phyloP scores from a whole-genome alignment of 1,284 basidiomycete species.

The Malassezia psittaci region DNA sequence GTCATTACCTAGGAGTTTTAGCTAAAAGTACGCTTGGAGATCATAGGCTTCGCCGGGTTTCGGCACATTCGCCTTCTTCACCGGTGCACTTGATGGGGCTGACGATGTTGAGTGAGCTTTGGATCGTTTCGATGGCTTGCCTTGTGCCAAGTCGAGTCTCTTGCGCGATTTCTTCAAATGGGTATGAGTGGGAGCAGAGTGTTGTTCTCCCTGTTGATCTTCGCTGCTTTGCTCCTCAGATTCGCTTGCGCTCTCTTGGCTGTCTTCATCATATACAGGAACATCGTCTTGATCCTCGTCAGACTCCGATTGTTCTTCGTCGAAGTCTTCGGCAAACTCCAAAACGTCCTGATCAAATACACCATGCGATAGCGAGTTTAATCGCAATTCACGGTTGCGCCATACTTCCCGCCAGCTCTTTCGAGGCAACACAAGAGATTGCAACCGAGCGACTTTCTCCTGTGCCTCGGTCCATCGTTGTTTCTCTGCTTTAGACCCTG shows the following conservation, averaged over 20 bases:
- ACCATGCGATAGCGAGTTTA: slow-evolving; percentile 23
- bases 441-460: slow-evolving; percentile 3
- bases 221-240: slow-evolving; percentile 19
- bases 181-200: too few species aligned
- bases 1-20: background rate
- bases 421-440: slow-evolving; percentile 18
- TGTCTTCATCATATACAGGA: slow-evolving; percentile 26
- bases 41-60: slow-evolving; percentile 36
- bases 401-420: slow-evolving; percentile 33
- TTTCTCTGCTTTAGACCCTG: slow-evolving; percentile 20
- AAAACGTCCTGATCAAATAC: slow-evolving; percentile 23
- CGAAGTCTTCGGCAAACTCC: slow-evolving; percentile 1
- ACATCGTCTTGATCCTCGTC: slow-evolving; percentile 29
- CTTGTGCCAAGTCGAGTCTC: too few species aligned
- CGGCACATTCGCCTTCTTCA: slow-evolving; percentile 17
- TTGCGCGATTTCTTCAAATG: too few species aligned
- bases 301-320: slow-evolving; percentile 23
- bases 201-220: background rate
- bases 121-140: too few species aligned
- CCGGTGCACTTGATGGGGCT: background rate
- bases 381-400: slow-evolving; percentile 27
- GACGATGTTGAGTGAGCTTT: too few species aligned
- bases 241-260: slow-evolving; percentile 22
- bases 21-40: slow-evolving; percentile 33
- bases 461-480: slow-evolving; percentile 16